Conservation (phyloP, 129 eudicot genomes). For the Mikania micrantha region DNA sequence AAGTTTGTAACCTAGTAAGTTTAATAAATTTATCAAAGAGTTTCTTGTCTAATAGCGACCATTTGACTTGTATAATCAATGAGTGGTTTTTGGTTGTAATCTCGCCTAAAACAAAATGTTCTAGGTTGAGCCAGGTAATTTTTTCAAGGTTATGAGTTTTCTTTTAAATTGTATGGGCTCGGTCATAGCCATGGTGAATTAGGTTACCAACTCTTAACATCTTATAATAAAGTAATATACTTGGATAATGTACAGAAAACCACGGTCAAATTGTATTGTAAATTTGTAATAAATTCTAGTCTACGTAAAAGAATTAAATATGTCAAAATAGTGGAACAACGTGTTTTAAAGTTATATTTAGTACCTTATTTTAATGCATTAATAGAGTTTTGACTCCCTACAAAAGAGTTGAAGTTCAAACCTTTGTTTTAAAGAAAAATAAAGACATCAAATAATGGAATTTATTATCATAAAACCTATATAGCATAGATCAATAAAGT, state of each 20-base stretch:
- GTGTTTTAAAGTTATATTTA: neutral
- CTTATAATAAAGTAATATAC: too few species aligned
- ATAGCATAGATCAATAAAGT: neutral
- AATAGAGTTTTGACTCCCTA: slow-evolving; percentile 10
- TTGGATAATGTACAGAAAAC: neutral
- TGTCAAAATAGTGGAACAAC: neutral
- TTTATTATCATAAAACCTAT: neutral
- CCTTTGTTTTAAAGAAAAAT: neutral
- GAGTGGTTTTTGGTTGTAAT: too few species aligned
- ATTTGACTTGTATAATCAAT: too few species aligned
- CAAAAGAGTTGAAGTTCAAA: slow-evolving; percentile 13
- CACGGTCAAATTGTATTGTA: neutral
- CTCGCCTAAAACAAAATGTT: too few species aligned
- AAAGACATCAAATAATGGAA: neutral
- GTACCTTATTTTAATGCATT: slow-evolving; percentile 11
- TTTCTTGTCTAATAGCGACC: too few species aligned
- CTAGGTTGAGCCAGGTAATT: too few species aligned
- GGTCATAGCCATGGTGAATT: too few species aligned
- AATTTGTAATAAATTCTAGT: neutral
- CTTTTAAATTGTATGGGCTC: too few species aligned
- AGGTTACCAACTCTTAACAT: too few species aligned
- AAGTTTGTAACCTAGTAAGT: too few species aligned
- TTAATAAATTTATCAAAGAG: too few species aligned
- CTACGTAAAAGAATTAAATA: neutral
- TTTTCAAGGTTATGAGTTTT: too few species aligned